Percentiles rank a stretch among this genome's conserved stretches.
Conservation (phyloP, 768 basidiomycete species). For the Lactarius sanguifluus region DNA sequence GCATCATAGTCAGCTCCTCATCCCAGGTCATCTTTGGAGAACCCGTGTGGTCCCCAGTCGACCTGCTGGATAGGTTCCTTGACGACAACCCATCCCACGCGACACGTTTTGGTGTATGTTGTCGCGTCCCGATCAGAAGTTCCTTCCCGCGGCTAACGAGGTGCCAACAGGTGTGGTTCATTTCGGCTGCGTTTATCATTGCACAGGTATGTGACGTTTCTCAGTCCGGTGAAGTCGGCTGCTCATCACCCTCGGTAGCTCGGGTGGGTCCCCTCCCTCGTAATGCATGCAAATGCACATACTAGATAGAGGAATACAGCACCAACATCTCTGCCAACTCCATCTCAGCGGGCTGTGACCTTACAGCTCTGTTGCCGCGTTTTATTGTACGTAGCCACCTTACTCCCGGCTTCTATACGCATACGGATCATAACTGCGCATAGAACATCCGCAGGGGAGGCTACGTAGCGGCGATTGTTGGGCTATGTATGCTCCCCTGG, state of each 20-base stretch:
- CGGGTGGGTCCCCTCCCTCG: slow-evolving; percentile 26
- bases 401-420: background rate
- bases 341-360: slow-evolving; percentile 78
- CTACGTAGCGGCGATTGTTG: slow-evolving; percentile 77
- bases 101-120: slow-evolving; percentile 62
- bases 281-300: background rate
- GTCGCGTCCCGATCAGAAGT: slow-evolving; percentile 4
- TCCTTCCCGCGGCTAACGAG: slow-evolving; percentile 24
- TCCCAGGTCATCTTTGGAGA: slow-evolving; percentile 74
- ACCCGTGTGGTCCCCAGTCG: slow-evolving; percentile 77
- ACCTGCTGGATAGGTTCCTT: slow-evolving; percentile 66
- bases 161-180: slow-evolving; percentile 64
- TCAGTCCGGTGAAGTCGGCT: background rate
- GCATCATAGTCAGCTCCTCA: slow-evolving; percentile 79
- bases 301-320: slow-evolving; percentile 37
- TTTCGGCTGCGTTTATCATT: slow-evolving; percentile 74
- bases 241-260: slow-evolving; percentile 21
- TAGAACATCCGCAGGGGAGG: slow-evolving; percentile 84
- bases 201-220: slow-evolving; percentile 51
- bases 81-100: slow-evolving; percentile 60
- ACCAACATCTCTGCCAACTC: slow-evolving; percentile 84
- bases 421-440: slow-evolving; percentile 4
- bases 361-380: slow-evolving; percentile 74
- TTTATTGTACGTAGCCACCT: slow-evolving; percentile 55
- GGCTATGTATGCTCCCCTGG: slow-evolving; percentile 76